Evolutionary conservation across 176 grass and related monocot genomes (phyloP).

Genomic region (Dendrocalamus sinicus): DNA sequence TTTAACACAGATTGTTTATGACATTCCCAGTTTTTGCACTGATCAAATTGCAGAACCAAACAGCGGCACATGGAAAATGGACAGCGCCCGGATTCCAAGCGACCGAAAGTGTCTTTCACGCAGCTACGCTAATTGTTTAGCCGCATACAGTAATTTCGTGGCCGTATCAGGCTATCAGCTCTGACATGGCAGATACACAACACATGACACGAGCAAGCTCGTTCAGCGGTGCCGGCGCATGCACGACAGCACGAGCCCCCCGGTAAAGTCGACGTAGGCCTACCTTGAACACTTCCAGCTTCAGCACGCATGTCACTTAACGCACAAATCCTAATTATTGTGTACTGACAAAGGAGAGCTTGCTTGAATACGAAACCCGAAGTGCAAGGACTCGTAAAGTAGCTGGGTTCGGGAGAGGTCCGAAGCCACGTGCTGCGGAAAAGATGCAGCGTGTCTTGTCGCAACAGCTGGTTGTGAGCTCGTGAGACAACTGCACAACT

Average conservation of each 20-base stretch:
- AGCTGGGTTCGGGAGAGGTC: no score
- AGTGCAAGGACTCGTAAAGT: no score
- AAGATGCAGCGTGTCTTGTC: neutral
- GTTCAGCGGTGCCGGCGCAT: neutral
- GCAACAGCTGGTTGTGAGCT: neutral
- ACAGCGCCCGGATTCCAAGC: neutral
- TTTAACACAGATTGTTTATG: no score
- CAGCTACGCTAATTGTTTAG: neutral
- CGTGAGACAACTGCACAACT: neutral
- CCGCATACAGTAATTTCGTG: conserved; percentile 1
- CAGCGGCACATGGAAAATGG: neutral
- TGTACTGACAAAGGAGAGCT: no score
- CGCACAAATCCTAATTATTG: no score
- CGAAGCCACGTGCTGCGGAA: neutral
- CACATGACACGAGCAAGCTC: neutral
- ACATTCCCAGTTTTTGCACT: neutral
- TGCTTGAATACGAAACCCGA: no score
- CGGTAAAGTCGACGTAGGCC: conserved; percentile 1
- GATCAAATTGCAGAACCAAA: neutral
- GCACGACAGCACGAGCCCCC: neutral
- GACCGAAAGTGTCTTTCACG: neutral
- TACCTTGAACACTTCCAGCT: no score
- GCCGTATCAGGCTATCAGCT: neutral
- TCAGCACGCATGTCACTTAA: no score
- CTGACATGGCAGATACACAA: neutral